Percentiles rank a stretch among this genome's conserved stretches.
Evolutionary conservation across 495 filamentous ascomycete species (phyloP).

Genomic region (Penicillium longicatenatum): DNA sequence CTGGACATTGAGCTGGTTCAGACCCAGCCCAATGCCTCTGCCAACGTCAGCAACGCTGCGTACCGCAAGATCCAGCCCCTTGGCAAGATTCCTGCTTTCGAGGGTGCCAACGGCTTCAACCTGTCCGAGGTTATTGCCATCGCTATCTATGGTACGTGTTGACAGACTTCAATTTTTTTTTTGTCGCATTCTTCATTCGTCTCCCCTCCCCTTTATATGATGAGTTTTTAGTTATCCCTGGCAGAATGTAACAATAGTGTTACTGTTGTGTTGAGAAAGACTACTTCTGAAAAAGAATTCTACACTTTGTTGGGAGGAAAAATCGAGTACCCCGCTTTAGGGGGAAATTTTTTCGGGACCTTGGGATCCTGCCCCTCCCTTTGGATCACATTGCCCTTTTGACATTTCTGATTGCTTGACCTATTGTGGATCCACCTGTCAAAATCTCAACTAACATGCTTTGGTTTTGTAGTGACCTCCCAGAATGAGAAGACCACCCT

Average conservation of each 20-base stretch:
- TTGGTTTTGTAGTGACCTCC: constrained; percentile 73
- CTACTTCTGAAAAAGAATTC: constrained; percentile 57
- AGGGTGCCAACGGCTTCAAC: constrained; percentile 87
- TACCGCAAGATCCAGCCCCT: constrained; percentile 86
- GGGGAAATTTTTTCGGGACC: constrained; percentile 25
- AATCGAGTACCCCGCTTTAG: constrained; percentile 38
- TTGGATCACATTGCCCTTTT: constrained; percentile 1
- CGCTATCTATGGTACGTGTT: constrained; percentile 89
- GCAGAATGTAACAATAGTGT: constrained; percentile 61
- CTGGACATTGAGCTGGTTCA: constrained; percentile 84
- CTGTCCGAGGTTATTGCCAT: constrained; percentile 92
- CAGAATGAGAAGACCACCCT: constrained; percentile 99
- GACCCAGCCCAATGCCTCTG: constrained; percentile 51
- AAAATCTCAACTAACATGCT: constrained; percentile 30
- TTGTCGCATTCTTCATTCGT: constrained; percentile 3
- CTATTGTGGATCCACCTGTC: constrained; percentile 15
- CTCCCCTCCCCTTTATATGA: constrained; percentile 54
- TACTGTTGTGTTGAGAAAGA: constrained; percentile 71
- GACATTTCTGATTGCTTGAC: constrained; percentile 21
- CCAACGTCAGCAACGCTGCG: constrained; percentile 56
- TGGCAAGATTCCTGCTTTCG: constrained; percentile 89
- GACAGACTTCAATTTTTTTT: constrained; percentile 14
- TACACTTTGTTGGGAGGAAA: constrained; percentile 11
- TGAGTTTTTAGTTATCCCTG: constrained; percentile 99
- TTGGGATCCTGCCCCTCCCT: constrained; percentile 10